These are phyloP conservation scores for Leccinum incarnatum DNA, from an alignment of 768 basidiomycete species.

Conservation along the genomic window DNA sequence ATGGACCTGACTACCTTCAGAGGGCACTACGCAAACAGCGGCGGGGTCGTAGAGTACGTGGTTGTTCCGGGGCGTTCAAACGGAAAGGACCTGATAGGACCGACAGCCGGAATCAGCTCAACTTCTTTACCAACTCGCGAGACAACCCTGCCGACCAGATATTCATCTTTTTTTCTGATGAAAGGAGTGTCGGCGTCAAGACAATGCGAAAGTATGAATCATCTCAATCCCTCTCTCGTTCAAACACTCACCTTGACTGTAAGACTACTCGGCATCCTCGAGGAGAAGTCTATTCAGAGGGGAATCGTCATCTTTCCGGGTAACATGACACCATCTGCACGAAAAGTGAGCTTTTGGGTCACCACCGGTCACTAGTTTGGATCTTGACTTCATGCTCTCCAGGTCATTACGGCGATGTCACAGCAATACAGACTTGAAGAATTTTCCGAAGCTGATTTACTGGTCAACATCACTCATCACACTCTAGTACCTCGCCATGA, in stretches of 20 bases:
- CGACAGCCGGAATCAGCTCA: conserved; percentile 78
- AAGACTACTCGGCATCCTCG: conserved; percentile 85
- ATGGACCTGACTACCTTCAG: conserved; percentile 84
- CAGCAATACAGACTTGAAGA: conserved; percentile 87
- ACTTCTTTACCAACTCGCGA: conserved; percentile 82
- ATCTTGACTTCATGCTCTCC: conserved; percentile 4
- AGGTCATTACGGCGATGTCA: conserved; percentile 94
- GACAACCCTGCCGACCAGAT: conserved; percentile 73
- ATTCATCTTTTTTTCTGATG: conserved; percentile 95
- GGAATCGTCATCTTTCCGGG: conserved; percentile 96
- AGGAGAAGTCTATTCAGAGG: conserved; percentile 85
- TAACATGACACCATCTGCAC: conserved; percentile 95
- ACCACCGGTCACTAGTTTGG: neutral
- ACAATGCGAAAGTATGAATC: conserved; percentile 89
- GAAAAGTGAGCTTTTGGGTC: conserved; percentile 59
- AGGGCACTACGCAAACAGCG: conserved; percentile 63
- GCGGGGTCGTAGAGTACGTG: conserved; percentile 83
- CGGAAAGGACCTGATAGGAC: conserved; percentile 7
- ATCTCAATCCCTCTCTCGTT: neutral
- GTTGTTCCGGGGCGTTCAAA: neutral
- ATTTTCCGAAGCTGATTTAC: conserved; percentile 92
- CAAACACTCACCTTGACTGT: conserved; percentile 7
- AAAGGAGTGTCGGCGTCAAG: conserved; percentile 92
- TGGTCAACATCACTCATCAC: conserved; percentile 97
- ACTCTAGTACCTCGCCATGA: conserved; percentile 93